phyloP scores from a whole-genome alignment of 495 filamentous ascomycete genomes.

The Schizothecium vesticola region DNA sequence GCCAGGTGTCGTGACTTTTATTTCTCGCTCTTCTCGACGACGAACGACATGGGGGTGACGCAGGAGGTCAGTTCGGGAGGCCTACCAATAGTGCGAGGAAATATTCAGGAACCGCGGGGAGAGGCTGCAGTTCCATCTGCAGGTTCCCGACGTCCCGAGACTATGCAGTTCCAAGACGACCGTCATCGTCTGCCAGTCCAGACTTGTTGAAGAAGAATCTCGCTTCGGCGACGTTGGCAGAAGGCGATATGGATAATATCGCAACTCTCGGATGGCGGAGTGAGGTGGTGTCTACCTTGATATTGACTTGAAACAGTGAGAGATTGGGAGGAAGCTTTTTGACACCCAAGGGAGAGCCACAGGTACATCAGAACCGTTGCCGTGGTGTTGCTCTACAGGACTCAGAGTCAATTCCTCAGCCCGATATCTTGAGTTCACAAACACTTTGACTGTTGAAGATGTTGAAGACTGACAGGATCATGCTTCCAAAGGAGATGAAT shows the following conservation, averaged over 20 bases:
- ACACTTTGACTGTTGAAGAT: background rate
- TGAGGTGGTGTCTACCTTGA: background rate
- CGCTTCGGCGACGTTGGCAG: background rate
- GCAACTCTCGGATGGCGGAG: background rate
- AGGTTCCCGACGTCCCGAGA: slow-evolving; percentile 1
- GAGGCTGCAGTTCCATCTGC: background rate
- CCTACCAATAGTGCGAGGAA: background rate
- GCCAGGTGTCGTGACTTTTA: no score
- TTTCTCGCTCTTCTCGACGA: no score
- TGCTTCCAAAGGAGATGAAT: background rate
- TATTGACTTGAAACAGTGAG: background rate
- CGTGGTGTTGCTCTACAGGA: background rate
- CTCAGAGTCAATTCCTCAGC: background rate
- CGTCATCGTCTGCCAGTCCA: background rate
- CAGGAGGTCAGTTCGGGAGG: background rate
- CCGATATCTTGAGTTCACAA: background rate
- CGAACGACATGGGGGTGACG: no score
- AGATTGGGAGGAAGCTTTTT: background rate
- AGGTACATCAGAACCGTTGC: background rate
- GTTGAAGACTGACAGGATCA: background rate
- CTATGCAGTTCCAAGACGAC: background rate
- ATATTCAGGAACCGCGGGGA: background rate
- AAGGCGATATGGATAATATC: background rate
- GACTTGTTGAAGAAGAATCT: background rate
- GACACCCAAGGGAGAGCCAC: background rate